Percentiles rank a stretch among this genome's conserved stretches.
Evolutionary conservation across 768 basidiomycete genomes (phyloP).

Genomic region (Trametes meyenii): DNA sequence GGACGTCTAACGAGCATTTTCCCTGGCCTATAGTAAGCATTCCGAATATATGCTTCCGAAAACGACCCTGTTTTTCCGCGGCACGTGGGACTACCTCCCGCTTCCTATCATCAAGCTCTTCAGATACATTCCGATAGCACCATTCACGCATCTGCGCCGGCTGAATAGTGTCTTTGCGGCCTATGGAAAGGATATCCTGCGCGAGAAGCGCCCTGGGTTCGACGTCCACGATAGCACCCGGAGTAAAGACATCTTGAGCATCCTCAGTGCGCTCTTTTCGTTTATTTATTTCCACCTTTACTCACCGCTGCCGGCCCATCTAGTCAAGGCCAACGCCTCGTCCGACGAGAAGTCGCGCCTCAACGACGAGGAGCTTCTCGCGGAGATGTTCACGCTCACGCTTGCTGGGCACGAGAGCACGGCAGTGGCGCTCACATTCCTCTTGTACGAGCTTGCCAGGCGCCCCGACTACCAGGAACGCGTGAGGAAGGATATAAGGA

Average conservation of each 20-base stretch:
- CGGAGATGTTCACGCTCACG: constrained; percentile 22
- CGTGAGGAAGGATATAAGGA: constrained; percentile 22
- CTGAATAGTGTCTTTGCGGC: constrained; percentile 10
- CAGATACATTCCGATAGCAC: constrained; percentile 17
- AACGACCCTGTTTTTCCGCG: constrained; percentile 19
- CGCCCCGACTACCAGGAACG: constrained; percentile 11
- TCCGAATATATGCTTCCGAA: constrained; percentile 5
- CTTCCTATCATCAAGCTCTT: constrained; percentile 12
- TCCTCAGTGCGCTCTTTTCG: constrained; percentile 13
- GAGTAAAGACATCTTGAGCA: constrained; percentile 27
- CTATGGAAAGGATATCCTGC: constrained; percentile 10
- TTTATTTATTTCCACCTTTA: not conserved
- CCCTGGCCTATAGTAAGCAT: constrained; percentile 4
- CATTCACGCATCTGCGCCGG: constrained; percentile 8
- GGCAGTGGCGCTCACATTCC: constrained; percentile 11
- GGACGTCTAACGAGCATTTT: too few species aligned
- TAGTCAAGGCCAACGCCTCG: constrained; percentile 25
- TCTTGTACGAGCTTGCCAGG: constrained; percentile 18
- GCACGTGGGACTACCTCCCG: constrained; percentile 27
- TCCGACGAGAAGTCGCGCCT: constrained; percentile 15
- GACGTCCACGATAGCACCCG: constrained; percentile 1
- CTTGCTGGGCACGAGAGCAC: constrained; percentile 21
- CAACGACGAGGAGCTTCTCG: constrained; percentile 21
- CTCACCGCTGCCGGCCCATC: not conserved
- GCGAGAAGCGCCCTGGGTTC: constrained; percentile 3